A percentile compares a stretch with the other conserved stretches of the same genome.
phyloP scores from a whole-genome alignment of 768 basidiomycete genomes.

The Sistotremastrum suecicum region DNA sequence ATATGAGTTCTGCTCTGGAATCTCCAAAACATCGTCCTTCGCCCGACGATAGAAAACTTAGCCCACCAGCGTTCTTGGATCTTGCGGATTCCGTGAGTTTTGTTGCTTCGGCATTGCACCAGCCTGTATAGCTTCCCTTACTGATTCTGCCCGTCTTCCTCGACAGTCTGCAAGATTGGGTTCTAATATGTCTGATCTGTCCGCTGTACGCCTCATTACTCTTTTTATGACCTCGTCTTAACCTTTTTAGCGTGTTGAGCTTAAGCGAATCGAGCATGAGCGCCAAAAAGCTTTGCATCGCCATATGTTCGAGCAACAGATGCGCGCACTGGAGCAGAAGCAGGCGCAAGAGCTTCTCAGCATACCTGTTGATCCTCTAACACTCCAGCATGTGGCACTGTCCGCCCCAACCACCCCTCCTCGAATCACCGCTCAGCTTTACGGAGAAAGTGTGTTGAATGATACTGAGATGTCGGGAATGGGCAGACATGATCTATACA shows the following conservation, averaged over 20 bases:
- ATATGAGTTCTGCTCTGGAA: slow-evolving; percentile 61
- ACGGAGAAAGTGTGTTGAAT: slow-evolving; percentile 28
- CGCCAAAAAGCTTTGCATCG: slow-evolving; percentile 77
- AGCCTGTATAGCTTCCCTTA: slow-evolving; percentile 7
- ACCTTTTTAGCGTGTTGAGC: slow-evolving; percentile 56
- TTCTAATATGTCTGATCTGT: slow-evolving; percentile 76
- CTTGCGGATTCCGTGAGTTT: slow-evolving; percentile 78
- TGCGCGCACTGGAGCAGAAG: slow-evolving; percentile 84
- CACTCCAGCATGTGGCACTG: slow-evolving; percentile 65
- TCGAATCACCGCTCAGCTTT: slow-evolving; percentile 57
- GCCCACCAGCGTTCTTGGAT: slow-evolving; percentile 86
- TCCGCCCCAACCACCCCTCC: slow-evolving; percentile 85
- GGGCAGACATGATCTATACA: slow-evolving; percentile 33
- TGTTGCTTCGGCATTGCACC: slow-evolving; percentile 4
- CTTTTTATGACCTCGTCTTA: slow-evolving; percentile 3
- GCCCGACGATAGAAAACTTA: slow-evolving; percentile 66
- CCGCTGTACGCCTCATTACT: slow-evolving; percentile 45
- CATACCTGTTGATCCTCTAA: slow-evolving; percentile 51
- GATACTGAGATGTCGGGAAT: not conserved
- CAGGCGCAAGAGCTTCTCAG: slow-evolving; percentile 76
- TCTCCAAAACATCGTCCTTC: slow-evolving; percentile 60
- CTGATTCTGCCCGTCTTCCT: slow-evolving; percentile 9
- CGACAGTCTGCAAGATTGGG: slow-evolving; percentile 67
- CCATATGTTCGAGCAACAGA: slow-evolving; percentile 90
- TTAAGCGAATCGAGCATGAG: slow-evolving; percentile 87